Evolutionary conservation across 225 moss, liverwort and hornwort genomes (phyloP), one percentile per base, ranked within the genome.

Genomic region (Sphagnum contortum): DNA sequence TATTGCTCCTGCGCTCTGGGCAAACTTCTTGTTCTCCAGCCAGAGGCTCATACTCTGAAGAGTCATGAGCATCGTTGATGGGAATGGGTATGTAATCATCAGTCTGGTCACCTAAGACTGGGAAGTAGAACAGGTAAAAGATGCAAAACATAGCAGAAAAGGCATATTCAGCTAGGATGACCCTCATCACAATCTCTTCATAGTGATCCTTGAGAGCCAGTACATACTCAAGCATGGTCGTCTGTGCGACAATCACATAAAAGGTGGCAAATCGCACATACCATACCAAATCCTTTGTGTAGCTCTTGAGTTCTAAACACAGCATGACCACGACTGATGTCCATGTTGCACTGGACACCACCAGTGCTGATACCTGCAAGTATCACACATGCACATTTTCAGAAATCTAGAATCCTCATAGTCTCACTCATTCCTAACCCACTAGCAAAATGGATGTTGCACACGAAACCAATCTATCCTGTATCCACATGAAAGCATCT

Each of bases 201-300:
- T 78, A 87, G 68, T 78, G 82, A 13, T 76, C 65, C 70, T 85
- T 88, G 70, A 96, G 52, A 9, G 69, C 77, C 45, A 87, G 7
- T 65, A 83, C 53, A 50, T 68, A 85, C 44, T 83, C 81, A 62
- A 80, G 75, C 77, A 88, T 87, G 48, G 86, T 73, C 45, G 81
- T 60, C 72, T 90, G 74, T 52, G 87, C 96, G 49, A 96, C 72
- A 44, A 92, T 67, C 4, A 81, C 48, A 49, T 96, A 96, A 14
- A 92, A 2, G 56, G 79, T 74, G 61, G 85, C 81, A 63, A 92
- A 96, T 51, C 90, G 82, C 52, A 96, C 77, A 59, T 77, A 81
- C 96, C 92, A 96, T 48, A 88, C 78, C 59, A 80, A 65, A 7
- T 75, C 60, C 64, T 60, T 85, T 8, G 80, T 85, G 69, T 92